Evolutionary conservation across 345 rosid genomes (phyloP).

Genomic region (Melastoma malabathricum): DNA sequence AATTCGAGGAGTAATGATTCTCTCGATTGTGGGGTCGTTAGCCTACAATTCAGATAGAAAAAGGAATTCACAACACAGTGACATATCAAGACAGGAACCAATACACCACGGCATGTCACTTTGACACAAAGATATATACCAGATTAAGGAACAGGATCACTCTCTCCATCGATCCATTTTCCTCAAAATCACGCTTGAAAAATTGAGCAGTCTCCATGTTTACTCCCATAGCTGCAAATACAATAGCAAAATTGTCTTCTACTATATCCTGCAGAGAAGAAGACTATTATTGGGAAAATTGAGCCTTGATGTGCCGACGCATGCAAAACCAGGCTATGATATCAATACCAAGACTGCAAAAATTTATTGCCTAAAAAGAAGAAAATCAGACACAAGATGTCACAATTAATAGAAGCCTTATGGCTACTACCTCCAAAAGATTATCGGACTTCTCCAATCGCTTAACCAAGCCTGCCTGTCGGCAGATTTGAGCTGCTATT

Average conservation of each 20-base stretch:
- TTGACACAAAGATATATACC: constrained; percentile 19
- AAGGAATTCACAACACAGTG: too few relatives aligned
- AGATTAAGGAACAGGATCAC: constrained; percentile 85
- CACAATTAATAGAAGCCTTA: background rate
- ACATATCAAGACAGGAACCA: too few relatives aligned
- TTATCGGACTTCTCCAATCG: constrained; percentile 66
- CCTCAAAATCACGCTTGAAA: constrained; percentile 96
- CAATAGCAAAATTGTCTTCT: constrained; percentile 96
- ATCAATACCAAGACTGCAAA: too few relatives aligned
- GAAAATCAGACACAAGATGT: background rate
- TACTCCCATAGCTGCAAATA: constrained; percentile 98
- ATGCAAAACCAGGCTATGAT: too few relatives aligned
- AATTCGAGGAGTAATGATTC: constrained; percentile 94
- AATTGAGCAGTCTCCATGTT: constrained; percentile 98
- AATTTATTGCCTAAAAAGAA: too few relatives aligned
- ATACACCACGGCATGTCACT: too few relatives aligned
- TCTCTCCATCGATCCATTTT: constrained; percentile 98
- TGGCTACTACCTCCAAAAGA: constrained; percentile 48
- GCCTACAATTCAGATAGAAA: constrained; percentile 27
- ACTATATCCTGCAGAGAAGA: constrained; percentile 40
- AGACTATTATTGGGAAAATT: too few relatives aligned
- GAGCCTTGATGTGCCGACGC: too few relatives aligned
- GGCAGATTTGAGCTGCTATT: constrained; percentile 98
- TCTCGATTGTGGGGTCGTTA: constrained; percentile 93
- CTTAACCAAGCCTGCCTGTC: constrained; percentile 94